Percentiles rank a stretch among this genome's conserved stretches.
These are phyloP conservation scores for Candida sonorensis DNA, from an alignment of 805 yeast genomes.

Conservation along the genomic window DNA sequence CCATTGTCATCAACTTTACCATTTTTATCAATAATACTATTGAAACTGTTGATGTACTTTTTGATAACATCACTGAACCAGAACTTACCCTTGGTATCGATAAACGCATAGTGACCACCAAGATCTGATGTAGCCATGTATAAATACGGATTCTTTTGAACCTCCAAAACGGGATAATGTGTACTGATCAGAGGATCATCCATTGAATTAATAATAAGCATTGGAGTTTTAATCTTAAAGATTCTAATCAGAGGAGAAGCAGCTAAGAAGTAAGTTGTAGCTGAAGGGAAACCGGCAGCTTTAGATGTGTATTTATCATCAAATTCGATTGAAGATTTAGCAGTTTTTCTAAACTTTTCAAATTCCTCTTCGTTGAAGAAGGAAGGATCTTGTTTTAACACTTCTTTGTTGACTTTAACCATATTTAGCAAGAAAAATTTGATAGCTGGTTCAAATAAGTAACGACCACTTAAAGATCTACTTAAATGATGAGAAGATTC, in stretches of 20 bases:
- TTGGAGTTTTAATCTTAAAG: conserved; percentile 52
- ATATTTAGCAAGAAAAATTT: conserved; percentile 34
- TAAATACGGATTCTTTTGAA: conserved; percentile 49
- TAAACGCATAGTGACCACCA: conserved; percentile 66
- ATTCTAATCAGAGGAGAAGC: conserved; percentile 58
- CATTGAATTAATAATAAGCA: conserved; percentile 48
- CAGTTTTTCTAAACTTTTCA: conserved; percentile 27
- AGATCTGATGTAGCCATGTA: conserved; percentile 50
- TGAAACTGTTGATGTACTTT: conserved; percentile 34
- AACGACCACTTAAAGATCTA: conserved; percentile 31
- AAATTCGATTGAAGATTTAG: conserved; percentile 44
- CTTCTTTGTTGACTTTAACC: conserved; percentile 37
- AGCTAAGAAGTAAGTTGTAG: conserved; percentile 55
- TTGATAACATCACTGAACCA: conserved; percentile 42
- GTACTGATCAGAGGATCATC: conserved; percentile 66
- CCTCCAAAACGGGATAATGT: conserved; percentile 45
- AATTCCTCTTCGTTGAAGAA: conserved; percentile 18
- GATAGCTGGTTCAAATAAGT: conserved; percentile 36
- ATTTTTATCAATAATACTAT: conserved; percentile 8
- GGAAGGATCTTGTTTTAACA: conserved; percentile 25
- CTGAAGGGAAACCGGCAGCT: conserved; percentile 55
- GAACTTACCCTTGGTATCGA: conserved; percentile 36
- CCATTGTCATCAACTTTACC: conserved; percentile 13
- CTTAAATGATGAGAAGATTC: conserved; percentile 43
- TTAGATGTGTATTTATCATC: conserved; percentile 58